Conservation (phyloP, 768 basidiomycete genomes). For the Russula earlei region DNA sequence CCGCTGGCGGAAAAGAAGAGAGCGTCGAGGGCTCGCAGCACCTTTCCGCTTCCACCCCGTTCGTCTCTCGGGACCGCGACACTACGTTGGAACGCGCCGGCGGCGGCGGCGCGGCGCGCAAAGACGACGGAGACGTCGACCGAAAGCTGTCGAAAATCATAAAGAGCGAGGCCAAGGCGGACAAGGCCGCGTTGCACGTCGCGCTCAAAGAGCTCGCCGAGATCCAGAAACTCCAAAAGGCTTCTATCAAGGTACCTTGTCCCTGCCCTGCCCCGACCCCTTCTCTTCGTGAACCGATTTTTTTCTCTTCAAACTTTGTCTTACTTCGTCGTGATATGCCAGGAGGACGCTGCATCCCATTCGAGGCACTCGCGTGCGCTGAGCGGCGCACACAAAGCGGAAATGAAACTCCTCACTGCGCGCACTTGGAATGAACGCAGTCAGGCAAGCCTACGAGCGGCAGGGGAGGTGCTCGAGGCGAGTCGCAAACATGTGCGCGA, state of each 20-base stretch:
- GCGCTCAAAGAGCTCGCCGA: constrained; percentile 57
- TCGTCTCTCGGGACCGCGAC: too few relatives aligned
- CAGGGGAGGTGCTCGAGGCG: constrained; percentile 41
- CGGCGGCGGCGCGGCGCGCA: too few relatives aligned
- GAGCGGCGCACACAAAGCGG: constrained; percentile 49
- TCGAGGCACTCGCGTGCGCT: constrained; percentile 44
- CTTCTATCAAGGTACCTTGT: constrained; percentile 42
- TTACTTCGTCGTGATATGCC: neutral
- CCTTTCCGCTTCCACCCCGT: too few relatives aligned
- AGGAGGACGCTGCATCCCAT: constrained; percentile 53
- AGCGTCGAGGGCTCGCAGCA: too few relatives aligned
- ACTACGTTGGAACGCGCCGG: too few relatives aligned
- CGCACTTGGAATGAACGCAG: constrained; percentile 29
- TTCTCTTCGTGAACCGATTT: neutral
- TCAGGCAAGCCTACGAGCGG: constrained; percentile 28
- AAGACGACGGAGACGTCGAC: constrained; percentile 41
- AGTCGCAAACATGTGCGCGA: constrained; percentile 45
- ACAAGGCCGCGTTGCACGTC: constrained; percentile 50
- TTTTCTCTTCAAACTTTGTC: neutral
- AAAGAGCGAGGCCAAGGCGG: constrained; percentile 56
- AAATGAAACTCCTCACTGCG: constrained; percentile 51
- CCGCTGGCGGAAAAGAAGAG: constrained; percentile 42
- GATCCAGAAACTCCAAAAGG: constrained; percentile 62
- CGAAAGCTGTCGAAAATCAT: constrained; percentile 61
- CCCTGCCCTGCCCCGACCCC: too few relatives aligned